Base-by-base conservation (phyloP, 164 flowering plant species). In the Protea cynaroides region DNA sequence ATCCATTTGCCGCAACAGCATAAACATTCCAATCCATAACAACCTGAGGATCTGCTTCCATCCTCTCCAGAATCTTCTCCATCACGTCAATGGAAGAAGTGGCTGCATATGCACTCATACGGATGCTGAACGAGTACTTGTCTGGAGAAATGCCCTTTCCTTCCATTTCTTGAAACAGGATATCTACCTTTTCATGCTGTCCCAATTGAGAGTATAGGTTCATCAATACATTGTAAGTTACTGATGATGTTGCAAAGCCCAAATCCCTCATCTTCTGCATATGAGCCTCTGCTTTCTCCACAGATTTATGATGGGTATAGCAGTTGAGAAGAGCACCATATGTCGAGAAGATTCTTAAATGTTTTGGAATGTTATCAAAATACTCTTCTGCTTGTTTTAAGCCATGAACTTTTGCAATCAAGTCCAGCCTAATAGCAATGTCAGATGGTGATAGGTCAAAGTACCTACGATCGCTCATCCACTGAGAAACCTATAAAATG, bases 111-210 rank as follows among this genome's bases (percentile, higher is more conserved):
- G 83, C 78, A 53, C 61, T 69, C 24, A 87, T 15, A 14, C 71
- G 59, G 29, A 71, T 74, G 40, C 61, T 62, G 19, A 54, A 59
- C n/a, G 81, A 76, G 37, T 59, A 70, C 19, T 59, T 63, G 74
- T 80, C 84, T 19, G 17, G 24, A 21, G 47, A 2, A n/a, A 84
- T 64, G n/a, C 81, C 77, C 10, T 65, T 76, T 8, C 57, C 72
- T 51, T 79, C 74, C 89, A 86, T 85, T 61, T 83, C 86, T n/a
- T 69, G 58, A 69, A 81, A 56, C 53, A 82, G n/a, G n/a, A 38
- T 14, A 18, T 74, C 73, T 40, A 83, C 17, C 54, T 77, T 82
- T 24, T 82, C 88, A 63, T 60, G 56, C 44, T 79, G 69, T n/a
- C 76, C 76, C 0, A 46, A 56, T 12, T 67, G 64, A 7, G 59